Conservation (phyloP, 2,329 filamentous ascomycete species). For the Neopestalotiopsis sp. region DNA sequence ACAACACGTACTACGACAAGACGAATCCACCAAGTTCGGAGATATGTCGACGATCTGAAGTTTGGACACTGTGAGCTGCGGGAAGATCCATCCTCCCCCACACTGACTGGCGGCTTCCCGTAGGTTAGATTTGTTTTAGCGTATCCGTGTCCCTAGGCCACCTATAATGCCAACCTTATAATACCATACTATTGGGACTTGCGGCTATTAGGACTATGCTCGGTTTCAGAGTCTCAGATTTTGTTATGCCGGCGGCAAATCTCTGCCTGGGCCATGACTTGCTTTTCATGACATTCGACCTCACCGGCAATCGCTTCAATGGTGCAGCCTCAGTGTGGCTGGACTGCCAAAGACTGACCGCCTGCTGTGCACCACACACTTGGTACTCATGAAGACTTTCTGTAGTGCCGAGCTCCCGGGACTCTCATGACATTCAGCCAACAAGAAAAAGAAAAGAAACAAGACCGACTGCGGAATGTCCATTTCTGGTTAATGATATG, state of each 20-base stretch:
- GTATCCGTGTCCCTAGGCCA: not conserved
- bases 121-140: not conserved
- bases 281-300: not conserved
- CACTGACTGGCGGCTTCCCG: not conserved
- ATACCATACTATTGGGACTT: not conserved
- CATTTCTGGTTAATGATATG: not conserved
- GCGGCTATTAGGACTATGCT: not conserved
- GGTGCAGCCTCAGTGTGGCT: not conserved
- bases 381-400: not conserved
- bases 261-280: not conserved
- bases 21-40: not conserved
- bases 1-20: not conserved
- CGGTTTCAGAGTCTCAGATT: not conserved
- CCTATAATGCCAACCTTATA: not conserved
- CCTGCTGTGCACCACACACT: not conserved
- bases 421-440: not conserved
- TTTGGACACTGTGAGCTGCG: not conserved
- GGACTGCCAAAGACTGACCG: not conserved
- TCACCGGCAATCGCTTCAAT: not conserved
- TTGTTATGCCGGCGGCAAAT: not conserved
- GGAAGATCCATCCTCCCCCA: conserved; percentile 1
- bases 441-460: not conserved
- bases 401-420: not conserved
- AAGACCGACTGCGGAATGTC: not conserved
- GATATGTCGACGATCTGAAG: not conserved